Percentiles rank a stretch among this genome's conserved stretches.
Evolutionary conservation across 495 filamentous ascomycete species (phyloP).

Genomic region (Neohortaea acidophila): DNA sequence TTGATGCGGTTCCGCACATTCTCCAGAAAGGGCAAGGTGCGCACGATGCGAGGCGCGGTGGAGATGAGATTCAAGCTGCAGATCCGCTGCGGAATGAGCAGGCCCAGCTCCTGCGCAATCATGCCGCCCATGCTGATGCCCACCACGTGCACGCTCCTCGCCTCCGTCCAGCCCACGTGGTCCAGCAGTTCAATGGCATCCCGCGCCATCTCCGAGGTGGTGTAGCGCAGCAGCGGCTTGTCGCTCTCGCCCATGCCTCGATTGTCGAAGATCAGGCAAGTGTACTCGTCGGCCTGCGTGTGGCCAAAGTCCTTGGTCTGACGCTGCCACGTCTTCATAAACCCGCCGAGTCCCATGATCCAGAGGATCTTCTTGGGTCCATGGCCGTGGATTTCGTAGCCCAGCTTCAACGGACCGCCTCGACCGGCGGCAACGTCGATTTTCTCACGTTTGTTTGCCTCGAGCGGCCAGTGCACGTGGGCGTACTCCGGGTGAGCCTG

Average conservation of each 20-base stretch:
- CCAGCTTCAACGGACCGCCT: constrained; percentile 54
- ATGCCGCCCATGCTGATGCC: constrained; percentile 72
- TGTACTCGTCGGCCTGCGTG: constrained; percentile 47
- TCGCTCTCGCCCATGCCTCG: constrained; percentile 63
- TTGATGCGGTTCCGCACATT: constrained; percentile 52
- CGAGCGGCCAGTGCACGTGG: constrained; percentile 46
- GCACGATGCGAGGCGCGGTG: constrained; percentile 57
- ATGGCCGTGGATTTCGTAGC: constrained; percentile 64
- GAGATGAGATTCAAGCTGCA: constrained; percentile 51
- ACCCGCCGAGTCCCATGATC: constrained; percentile 19
- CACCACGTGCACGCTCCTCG: constrained; percentile 48
- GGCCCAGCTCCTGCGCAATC: constrained; percentile 72
- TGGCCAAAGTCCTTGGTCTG: constrained; percentile 66
- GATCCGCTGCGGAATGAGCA: constrained; percentile 45
- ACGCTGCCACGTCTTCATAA: constrained; percentile 48
- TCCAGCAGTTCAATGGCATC: constrained; percentile 55
- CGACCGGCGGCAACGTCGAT: constrained; percentile 45
- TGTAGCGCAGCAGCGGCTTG: constrained; percentile 56
- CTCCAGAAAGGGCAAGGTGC: constrained; percentile 42
- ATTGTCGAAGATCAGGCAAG: constrained; percentile 62
- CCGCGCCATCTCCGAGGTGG: constrained; percentile 58
- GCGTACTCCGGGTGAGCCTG: constrained; percentile 36
- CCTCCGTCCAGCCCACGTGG: constrained; percentile 49
- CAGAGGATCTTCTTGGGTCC: constrained; percentile 49
- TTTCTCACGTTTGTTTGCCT: constrained; percentile 41